Conservation (phyloP, 2,329 filamentous ascomycete species). For the Metarhizium brunneum region DNA sequence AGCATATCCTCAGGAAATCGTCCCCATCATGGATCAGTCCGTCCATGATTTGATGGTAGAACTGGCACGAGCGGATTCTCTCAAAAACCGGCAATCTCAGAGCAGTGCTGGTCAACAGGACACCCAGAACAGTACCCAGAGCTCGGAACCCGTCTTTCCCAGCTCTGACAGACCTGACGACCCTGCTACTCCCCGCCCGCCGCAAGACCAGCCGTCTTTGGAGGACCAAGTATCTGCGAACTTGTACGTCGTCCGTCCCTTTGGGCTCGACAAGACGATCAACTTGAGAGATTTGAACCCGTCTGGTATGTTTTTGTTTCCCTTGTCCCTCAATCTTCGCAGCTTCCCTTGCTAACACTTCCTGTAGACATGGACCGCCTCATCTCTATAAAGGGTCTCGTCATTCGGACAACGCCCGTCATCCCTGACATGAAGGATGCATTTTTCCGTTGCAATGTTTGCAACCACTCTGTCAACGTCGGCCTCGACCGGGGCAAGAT, state of each 20-base stretch:
- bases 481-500: constrained; percentile 95
- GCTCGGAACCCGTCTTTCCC: constrained; percentile 68
- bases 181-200: constrained; percentile 25
- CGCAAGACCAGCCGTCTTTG: constrained; percentile 45
- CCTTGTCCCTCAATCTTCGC: not conserved
- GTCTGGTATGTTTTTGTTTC: constrained; percentile 44
- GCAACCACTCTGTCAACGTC: constrained; percentile 83
- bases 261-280: constrained; percentile 75
- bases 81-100: constrained; percentile 55
- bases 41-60: constrained; percentile 92
- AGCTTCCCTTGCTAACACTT: not conserved
- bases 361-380: constrained; percentile 82
- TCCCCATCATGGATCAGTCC: constrained; percentile 91
- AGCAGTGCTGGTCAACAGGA: constrained; percentile 39
- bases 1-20: constrained; percentile 90
- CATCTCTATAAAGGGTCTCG: constrained; percentile 87
- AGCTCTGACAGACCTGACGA: constrained; percentile 65
- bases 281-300: constrained; percentile 94
- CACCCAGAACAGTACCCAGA: constrained; percentile 40
- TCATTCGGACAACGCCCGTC: constrained; percentile 90
- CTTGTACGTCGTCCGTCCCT: constrained; percentile 80
- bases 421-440: constrained; percentile 99
- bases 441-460: constrained; percentile 92
- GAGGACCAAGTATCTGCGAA: constrained; percentile 75
- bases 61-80: constrained; percentile 71